phyloP scores from a whole-genome alignment of 2,329 filamentous ascomycete species.

The Colletotrichum navitas region DNA sequence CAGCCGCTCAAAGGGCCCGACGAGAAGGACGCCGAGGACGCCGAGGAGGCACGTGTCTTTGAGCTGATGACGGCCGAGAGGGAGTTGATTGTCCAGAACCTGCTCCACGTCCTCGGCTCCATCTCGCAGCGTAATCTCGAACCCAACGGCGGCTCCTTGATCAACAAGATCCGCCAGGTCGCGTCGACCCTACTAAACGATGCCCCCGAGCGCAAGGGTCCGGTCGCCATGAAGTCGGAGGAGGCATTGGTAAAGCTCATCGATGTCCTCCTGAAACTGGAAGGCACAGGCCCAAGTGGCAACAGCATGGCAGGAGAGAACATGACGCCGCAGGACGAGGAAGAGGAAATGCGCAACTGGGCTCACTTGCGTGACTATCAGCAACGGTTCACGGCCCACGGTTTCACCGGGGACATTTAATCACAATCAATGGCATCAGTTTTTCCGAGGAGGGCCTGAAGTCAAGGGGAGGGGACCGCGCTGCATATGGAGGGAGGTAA shows the following conservation, averaged over 20 bases:
- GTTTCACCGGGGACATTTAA: slow-evolving; percentile 54
- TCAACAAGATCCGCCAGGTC: slow-evolving; percentile 87
- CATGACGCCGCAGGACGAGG: slow-evolving; percentile 73
- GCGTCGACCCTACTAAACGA: slow-evolving; percentile 82
- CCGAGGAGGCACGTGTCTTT: slow-evolving; percentile 63
- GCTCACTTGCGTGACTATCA: slow-evolving; percentile 84
- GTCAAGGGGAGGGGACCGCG: too few relatives aligned
- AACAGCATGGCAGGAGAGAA: slow-evolving; percentile 46
- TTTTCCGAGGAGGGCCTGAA: background rate
- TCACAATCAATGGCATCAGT: background rate
- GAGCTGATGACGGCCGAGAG: slow-evolving; percentile 80
- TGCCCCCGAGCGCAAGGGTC: slow-evolving; percentile 63
- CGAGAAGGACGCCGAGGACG: slow-evolving; percentile 56
- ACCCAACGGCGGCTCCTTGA: slow-evolving; percentile 73
- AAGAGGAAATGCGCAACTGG: slow-evolving; percentile 82
- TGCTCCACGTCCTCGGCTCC: slow-evolving; percentile 79
- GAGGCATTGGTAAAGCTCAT: slow-evolving; percentile 80
- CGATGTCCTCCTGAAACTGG: slow-evolving; percentile 79
- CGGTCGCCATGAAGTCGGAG: slow-evolving; percentile 70
- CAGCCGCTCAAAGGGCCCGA: slow-evolving; percentile 52
- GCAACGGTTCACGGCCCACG: slow-evolving; percentile 75
- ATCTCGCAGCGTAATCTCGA: slow-evolving; percentile 91
- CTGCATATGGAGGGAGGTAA: too few relatives aligned
- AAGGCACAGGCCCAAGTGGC: slow-evolving; percentile 66
- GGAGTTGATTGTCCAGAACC: slow-evolving; percentile 83